Evolutionary conservation across 179 eudicot species (phyloP), one percentile per base, ranked within the genome.

Genomic region (Patellifolia procumbens): DNA sequence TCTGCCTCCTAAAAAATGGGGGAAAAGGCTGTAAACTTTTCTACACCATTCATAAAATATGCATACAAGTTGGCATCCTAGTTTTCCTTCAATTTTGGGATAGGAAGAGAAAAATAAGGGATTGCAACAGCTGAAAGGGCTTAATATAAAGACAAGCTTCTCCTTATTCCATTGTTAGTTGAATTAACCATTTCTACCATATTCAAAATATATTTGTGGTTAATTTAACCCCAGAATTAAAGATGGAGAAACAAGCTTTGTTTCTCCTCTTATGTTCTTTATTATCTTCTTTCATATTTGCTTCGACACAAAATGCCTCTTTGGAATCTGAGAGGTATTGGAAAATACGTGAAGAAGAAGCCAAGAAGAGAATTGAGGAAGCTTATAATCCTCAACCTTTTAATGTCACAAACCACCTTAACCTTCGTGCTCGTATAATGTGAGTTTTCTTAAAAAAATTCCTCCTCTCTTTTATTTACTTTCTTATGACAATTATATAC

Each of bases 311-410:
- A 73, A 74, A 60, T 24, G 56, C 70, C 24, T 0, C 55, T 22
- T 34, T 60, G 53, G 80, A 79, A 42, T 59, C 60, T 0, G 84
- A 85, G 7, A 73, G 24, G 1, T 81, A 82, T 42, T 85, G 87
- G 86, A 9, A 64, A 28, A 34, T 20, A 1, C 69, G 81, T 51
- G 82, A 75, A 7, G 45, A 42, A 16, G 80, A 77, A 26, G 88
- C 90, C 11, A 70, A 22, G 67, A 65, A 29, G 15, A 74, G 68
- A 7, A 42, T 43, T 46, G 35, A 63, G 11, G 78, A 72, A 1
- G 86, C 91, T 6, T 88, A 80, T 61, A 66, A 71, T 20, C 87
- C 85, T 17, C 45, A 91, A 0, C 97, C 97, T 32, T 84, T 69
- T 17, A 80, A 76, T 26, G 79, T 87, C 63, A 84, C 91, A 0